Conservation (phyloP, 108 stramenopile genomes). For the Fragilaria radians region DNA sequence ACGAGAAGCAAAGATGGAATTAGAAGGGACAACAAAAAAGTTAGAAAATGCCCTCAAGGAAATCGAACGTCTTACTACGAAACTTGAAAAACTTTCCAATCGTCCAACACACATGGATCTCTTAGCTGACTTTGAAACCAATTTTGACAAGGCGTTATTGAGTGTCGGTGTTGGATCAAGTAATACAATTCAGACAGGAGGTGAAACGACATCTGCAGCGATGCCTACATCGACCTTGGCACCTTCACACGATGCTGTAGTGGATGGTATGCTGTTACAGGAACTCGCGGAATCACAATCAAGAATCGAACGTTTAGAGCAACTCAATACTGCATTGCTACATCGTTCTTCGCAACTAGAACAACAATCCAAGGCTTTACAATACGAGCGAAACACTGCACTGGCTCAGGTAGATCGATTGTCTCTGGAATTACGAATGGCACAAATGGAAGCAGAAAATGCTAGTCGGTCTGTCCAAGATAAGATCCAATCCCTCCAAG, state of each 20-base stretch:
- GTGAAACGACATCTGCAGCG: slow-evolving; percentile 23
- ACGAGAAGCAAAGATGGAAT: slow-evolving; percentile 74
- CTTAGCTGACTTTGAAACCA: slow-evolving; percentile 84
- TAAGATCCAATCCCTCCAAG: slow-evolving; percentile 53
- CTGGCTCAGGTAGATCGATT: slow-evolving; percentile 38
- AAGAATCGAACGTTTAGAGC: slow-evolving; percentile 67
- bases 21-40: slow-evolving; percentile 47
- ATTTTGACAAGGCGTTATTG: slow-evolving; percentile 75
- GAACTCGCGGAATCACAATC: slow-evolving; percentile 67
- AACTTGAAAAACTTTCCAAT: slow-evolving; percentile 65
- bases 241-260: slow-evolving; percentile 10
- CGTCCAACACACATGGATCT: slow-evolving; percentile 83
- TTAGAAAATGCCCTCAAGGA: slow-evolving; percentile 40
- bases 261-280: slow-evolving; percentile 45
- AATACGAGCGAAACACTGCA: slow-evolving; percentile 38
- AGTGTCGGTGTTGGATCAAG: slow-evolving; percentile 32
- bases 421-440: slow-evolving; percentile 75
- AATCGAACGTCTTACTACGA: slow-evolving; percentile 53
- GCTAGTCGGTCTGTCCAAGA: slow-evolving; percentile 57
- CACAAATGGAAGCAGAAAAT: slow-evolving; percentile 80
- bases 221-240: background rate
- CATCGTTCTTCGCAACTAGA: slow-evolving; percentile 55
- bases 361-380: slow-evolving; percentile 16
- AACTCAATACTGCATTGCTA: slow-evolving; percentile 50
- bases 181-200: slow-evolving; percentile 60